phyloP scores from a whole-genome alignment of 306 rosid genomes.

The Malus domestica region DNA sequence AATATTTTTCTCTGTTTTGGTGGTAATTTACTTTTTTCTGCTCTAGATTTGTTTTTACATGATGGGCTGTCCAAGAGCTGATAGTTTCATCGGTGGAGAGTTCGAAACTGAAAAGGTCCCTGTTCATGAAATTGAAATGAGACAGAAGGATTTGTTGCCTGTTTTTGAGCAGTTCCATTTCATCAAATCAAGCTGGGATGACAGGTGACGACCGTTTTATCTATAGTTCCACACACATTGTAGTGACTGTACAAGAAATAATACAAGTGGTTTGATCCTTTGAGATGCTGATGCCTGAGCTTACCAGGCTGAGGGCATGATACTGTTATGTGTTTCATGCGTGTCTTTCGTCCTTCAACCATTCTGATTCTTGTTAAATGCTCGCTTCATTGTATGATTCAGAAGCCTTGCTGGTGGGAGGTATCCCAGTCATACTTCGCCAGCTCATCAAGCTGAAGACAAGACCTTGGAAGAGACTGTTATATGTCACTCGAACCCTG shows the following conservation, averaged over 20 bases:
- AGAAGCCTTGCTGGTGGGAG: conserved; percentile 51
- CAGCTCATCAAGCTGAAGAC: conserved; percentile 45
- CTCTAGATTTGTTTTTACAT: conserved; percentile 55
- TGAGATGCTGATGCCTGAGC: conserved; percentile 1
- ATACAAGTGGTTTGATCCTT: neutral
- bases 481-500: conserved; percentile 85
- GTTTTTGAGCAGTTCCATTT: conserved; percentile 66
- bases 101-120: conserved; percentile 65
- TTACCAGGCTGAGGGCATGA: neutral
- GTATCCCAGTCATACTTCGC: conserved; percentile 25
- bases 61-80: conserved; percentile 37
- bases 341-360: neutral
- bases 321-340: neutral
- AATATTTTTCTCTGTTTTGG: neutral
- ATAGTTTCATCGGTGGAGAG: conserved; percentile 48
- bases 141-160: conserved; percentile 69
- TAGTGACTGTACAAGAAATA: neutral
- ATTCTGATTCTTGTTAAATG: conserved; percentile 9
- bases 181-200: conserved; percentile 62
- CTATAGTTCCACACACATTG: conserved; percentile 8
- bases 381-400: conserved; percentile 30
- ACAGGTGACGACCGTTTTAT: conserved; percentile 42
- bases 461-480: conserved; percentile 59
- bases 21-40: conserved; percentile 8
- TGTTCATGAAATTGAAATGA: conserved; percentile 66